Evolutionary conservation across 2,329 filamentous ascomycete species (phyloP), one percentile per base, ranked within the genome.

Genomic region (Calonectria fujianensis): DNA sequence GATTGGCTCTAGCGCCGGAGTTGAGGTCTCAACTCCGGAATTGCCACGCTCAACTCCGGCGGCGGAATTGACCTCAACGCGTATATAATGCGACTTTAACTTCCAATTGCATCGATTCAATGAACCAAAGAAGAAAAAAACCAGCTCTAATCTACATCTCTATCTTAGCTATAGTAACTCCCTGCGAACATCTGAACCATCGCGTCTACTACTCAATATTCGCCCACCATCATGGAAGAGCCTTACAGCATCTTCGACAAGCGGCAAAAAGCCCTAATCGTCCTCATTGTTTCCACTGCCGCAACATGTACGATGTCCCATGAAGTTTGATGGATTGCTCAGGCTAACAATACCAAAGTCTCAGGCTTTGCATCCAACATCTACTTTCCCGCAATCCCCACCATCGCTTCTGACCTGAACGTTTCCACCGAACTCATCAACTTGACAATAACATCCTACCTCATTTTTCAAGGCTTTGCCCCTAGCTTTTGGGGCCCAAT

Each of bases 401-500:
- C 84, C 6, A 84, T 90, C 11, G 86, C 88, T 8, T 75, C 80
- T 2, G 87, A 89, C 45, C 79, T 90, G 0, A 54, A 84, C 39
- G 84, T 89, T n/a, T 84, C 84, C 0, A 76, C 82, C 9, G 81
- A 82, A 39, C 79, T 84, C 11, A 84, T 88, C 73, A 88, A 87
- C 67, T 81, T 89, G 52, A 87, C 86, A 0, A 80, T 89, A 0
- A 89, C 88, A 2, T 85, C 86, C 0, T 89, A 89, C 63, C 82
- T 89, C 72, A 87, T 92, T 29, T 87, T 91, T 45, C 90, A 91
- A 83, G 90, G 87, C 4, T 76, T 92, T 0, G 87, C 90, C 0
- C 91, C 91, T 0, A 86, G 86, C 31, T 82, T 91, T 51, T 85
- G 89, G 76, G 90, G 88, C 0, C 86, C 87, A 18, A 81, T 90